Evolutionary conservation across 352 stramenopile species (phyloP).

Genomic region (Phytopythium ostracodes): DNA sequence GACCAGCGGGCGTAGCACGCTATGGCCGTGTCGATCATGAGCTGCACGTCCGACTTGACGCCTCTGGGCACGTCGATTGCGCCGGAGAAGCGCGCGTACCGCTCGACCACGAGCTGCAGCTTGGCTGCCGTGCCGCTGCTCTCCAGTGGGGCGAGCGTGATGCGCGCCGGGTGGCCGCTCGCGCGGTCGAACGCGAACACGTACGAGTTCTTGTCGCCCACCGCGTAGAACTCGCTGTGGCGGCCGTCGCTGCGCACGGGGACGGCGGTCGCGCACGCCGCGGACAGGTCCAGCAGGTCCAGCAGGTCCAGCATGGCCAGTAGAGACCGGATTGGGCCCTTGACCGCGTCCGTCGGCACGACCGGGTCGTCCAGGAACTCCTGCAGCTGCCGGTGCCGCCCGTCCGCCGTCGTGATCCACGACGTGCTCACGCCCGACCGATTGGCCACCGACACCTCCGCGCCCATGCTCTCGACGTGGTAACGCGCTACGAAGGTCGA

Average conservation of each 20-base stretch:
- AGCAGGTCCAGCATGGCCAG: conserved; percentile 41
- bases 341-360: conserved; percentile 4
- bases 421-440: conserved; percentile 31
- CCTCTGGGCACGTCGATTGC: conserved; percentile 26
- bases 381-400: conserved; percentile 32
- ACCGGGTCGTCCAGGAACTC: conserved; percentile 16
- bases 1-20: conserved; percentile 42
- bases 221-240: conserved; percentile 11
- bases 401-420: conserved; percentile 42
- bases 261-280: conserved; percentile 14
- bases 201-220: conserved; percentile 40
- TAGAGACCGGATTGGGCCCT: conserved; percentile 29
- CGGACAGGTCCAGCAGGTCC: conserved; percentile 43
- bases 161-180: conserved; percentile 24
- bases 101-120: conserved; percentile 30
- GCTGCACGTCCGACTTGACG: conserved; percentile 55
- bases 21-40: conserved; percentile 45
- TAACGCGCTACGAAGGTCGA: conserved; percentile 42
- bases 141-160: conserved; percentile 25
- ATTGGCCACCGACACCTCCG: conserved; percentile 43
- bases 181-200: conserved; percentile 38
- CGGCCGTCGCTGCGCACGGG: conserved; percentile 2
- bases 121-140: neutral
- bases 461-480: conserved; percentile 27
- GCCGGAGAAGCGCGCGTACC: conserved; percentile 31